Percentiles rank a stretch among this genome's conserved stretches.
phyloP scores from a whole-genome alignment of 345 rosid genomes.

The Anastatica hierochuntica region DNA sequence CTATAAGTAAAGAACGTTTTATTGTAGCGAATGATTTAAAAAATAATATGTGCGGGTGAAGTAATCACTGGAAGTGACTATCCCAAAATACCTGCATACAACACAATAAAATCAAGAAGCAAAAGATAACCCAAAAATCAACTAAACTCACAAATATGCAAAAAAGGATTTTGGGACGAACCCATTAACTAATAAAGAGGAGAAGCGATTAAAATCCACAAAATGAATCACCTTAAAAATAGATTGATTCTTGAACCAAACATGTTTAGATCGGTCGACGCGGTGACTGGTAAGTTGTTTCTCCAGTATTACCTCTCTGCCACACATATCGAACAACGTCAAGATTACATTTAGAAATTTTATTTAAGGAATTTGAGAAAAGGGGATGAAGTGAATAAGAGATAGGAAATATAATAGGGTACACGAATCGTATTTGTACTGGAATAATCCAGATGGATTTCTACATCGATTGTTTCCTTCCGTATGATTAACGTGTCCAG shows the following conservation, averaged over 20 bases:
- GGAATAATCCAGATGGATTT: too few species aligned
- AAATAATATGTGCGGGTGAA: slow-evolving; percentile 90
- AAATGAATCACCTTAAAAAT: slow-evolving; percentile 61
- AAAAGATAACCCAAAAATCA: too few species aligned
- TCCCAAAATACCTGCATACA: slow-evolving; percentile 2
- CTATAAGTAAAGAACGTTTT: slow-evolving; percentile 85
- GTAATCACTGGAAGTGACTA: slow-evolving; percentile 79
- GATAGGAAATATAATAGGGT: too few species aligned
- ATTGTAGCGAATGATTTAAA: slow-evolving; percentile 78
- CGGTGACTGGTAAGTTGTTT: slow-evolving; percentile 93
- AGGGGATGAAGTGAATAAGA: too few species aligned
- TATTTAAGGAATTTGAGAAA: too few species aligned
- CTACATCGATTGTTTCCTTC: too few species aligned
- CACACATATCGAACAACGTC: too few species aligned
- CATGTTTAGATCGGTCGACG: slow-evolving; percentile 82
- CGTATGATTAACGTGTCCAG: too few species aligned
- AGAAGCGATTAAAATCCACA: slow-evolving; percentile 28
- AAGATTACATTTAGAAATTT: too few species aligned
- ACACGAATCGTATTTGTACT: too few species aligned
- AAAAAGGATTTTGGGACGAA: background rate
- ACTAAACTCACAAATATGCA: background rate
- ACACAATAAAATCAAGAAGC: background rate
- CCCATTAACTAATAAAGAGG: slow-evolving; percentile 9
- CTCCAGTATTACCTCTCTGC: slow-evolving; percentile 96
- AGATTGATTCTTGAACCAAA: slow-evolving; percentile 87